Evolutionary conservation across 192 early-diverging fungal genomes (phyloP).

Genomic region (Phycomyces nitens): DNA sequence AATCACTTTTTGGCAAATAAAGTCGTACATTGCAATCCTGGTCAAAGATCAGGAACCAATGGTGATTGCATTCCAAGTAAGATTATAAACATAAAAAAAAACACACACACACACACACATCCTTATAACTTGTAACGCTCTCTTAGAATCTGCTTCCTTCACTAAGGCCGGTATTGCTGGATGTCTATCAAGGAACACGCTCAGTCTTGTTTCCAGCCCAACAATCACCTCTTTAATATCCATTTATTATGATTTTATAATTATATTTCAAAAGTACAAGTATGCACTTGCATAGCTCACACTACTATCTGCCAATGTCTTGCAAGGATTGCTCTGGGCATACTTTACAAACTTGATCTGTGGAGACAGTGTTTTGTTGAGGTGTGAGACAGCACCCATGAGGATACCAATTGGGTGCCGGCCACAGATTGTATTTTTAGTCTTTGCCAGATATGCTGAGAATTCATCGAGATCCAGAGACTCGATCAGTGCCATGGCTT

Average conservation of each 20-base stretch:
- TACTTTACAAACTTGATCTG: constrained; percentile 76
- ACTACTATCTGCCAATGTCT: constrained; percentile 57
- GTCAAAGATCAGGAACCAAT: constrained; percentile 57
- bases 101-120: too few species aligned
- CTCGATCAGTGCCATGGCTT: constrained; percentile 80
- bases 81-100: neutral
- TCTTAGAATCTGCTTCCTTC: constrained; percentile 52
- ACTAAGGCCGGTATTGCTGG: constrained; percentile 41
- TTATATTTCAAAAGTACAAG: constrained; percentile 8
- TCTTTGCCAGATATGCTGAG: constrained; percentile 64
- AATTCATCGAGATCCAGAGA: constrained; percentile 57
- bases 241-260: neutral
- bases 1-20: constrained; percentile 68
- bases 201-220: constrained; percentile 46
- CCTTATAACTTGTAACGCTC: too few species aligned
- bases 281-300: constrained; percentile 78
- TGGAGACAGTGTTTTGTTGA: constrained; percentile 27
- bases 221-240: neutral
- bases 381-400: constrained; percentile 56
- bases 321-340: constrained; percentile 72
- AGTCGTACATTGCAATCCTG: constrained; percentile 69
- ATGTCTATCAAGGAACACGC: constrained; percentile 51
- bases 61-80: constrained; percentile 69
- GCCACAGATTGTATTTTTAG: constrained; percentile 94
- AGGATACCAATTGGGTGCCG: constrained; percentile 85